Evolutionary conservation across 768 basidiomycete genomes (phyloP), one percentile per base, ranked within the genome.

Genomic region (Russula brevipes): DNA sequence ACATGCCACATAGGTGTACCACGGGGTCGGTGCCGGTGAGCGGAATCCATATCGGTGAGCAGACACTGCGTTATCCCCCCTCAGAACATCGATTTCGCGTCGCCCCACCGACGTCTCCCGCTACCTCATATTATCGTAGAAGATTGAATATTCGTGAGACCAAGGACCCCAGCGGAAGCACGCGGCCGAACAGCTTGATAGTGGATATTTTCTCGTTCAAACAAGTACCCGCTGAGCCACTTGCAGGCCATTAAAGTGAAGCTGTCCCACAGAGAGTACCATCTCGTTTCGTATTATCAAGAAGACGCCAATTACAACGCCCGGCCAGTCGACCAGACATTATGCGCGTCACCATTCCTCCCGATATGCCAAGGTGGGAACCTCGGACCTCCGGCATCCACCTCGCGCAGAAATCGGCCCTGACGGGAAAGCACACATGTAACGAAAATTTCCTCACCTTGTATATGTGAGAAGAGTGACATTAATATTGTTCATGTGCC

Each of bases 221-320:
- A 46, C 53, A 53, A 63, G 61, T 41, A 57, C 54, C 24, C 35
- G 59, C 52, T 35, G 39, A 41, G 31, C 54, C 62, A 35, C 54
- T 60, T 24, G 41, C 72, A 93, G 89, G 91, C 90, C n/a, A 91
- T 92, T 69, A 91, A 90, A 9, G 86, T 92, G 54, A 84, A 83
- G 44, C 84, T 89, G 60, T 87, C 89, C 65, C 86, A 86, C 14
- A 87, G 85, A 54, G 85, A 90, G 75, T 83, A 91, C 55, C 91
- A 93, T 71, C 80, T 92, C 64, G 85, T 93, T 65, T 88, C 88
- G 16, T 93, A 94, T 76, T 93, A 91, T 72, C 86, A 86, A 8
- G 82, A 87, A 46, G 86, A 89, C 51, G 91, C 31, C 80, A 82
- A 52, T 77, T 95, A 38, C 76, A 87, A 76, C 79, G 84, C 44